Evolutionary conservation across 805 yeast species (phyloP), one percentile per base, ranked within the genome.

Genomic region (Metschnikowia gelsemii): DNA sequence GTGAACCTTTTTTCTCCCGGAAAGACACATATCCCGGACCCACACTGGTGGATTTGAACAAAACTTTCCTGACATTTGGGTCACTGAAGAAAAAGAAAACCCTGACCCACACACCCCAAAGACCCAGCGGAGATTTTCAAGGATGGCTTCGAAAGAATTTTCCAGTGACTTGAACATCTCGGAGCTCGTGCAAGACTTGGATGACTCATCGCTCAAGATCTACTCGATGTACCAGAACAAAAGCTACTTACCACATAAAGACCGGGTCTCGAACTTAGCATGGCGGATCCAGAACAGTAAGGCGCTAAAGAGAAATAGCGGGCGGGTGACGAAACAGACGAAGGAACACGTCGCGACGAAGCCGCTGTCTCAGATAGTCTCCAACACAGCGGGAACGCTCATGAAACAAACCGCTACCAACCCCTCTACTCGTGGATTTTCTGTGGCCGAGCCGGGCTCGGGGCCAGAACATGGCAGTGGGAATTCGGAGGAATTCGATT

Each of bases 201-300:
- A 68, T 46, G 61, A 69, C 51, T 47, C 65, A 17, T 63, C 72
- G 16, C 49, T 68, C 35, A 54, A 64, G 35, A 61, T 70, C 25
- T 66, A 55, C 50, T 61, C 64, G 49, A 69, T 70, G 73, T 70
- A 70, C 50, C 64, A 61, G 51, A 59, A 63, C 48, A 70, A 70
- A 51, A 53, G 50, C 40, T 70, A 66, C 46, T 51, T 70, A 36
- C 75, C 75, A 7, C 70, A 70, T 49, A 66, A 63, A 46, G 58
- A 66, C 43, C 54, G 75, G 30, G 68, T 70, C 20, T 56, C 65
- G 27, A 70, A 70, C 51, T 61, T 70, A 12, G 74, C 75, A 6
- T 69, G 74, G 74, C 57, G 75, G 41, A 68, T 70, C 42, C 72
- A 70, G 35, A 70, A 66, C 50, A 55, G 55, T 29, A 69, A 69